A percentile compares a stretch with the other conserved stretches of the same genome.
Evolutionary conservation across 169 alveolate species (phyloP).

Genomic region (Cyclospora cayetanensis): DNA sequence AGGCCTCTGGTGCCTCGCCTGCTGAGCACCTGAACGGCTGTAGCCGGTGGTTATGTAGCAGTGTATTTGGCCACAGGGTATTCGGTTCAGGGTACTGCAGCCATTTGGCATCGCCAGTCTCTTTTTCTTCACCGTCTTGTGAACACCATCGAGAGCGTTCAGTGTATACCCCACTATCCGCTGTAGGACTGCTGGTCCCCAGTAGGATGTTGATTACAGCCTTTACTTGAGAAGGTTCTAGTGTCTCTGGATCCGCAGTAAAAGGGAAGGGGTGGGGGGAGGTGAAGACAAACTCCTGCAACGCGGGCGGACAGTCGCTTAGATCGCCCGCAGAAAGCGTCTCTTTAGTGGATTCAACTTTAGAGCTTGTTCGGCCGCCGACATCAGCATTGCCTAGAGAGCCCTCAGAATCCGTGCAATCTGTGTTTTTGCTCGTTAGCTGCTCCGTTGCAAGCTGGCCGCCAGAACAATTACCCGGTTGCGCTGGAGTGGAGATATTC

Average conservation of each 20-base stretch:
- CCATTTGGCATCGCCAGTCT: background rate
- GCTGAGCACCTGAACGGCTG: constrained; percentile 60
- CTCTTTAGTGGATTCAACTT: background rate
- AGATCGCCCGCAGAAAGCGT: constrained; percentile 23
- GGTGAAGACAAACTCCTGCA: constrained; percentile 17
- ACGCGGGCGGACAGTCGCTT: constrained; percentile 49
- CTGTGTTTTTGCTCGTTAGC: no score
- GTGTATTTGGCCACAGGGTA: constrained; percentile 71
- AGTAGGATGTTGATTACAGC: background rate
- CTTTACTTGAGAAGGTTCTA: background rate
- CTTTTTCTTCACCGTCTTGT: background rate
- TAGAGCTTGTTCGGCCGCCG: background rate
- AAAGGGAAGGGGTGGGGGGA: background rate
- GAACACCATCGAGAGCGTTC: constrained; percentile 27
- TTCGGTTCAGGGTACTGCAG: constrained; percentile 66
- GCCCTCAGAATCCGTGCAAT: no score
- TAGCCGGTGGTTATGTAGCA: constrained; percentile 67
- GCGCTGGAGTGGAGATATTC: no score
- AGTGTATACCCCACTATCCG: background rate
- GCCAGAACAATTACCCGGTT: no score
- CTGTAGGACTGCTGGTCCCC: background rate
- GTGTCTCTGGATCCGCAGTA: constrained; percentile 13
- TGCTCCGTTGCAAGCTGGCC: no score
- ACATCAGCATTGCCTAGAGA: background rate
- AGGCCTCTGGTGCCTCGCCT: background rate